Base-by-base conservation (phyloP, 495 filamentous ascomycete species). In the Parmelia sp. region DNA sequence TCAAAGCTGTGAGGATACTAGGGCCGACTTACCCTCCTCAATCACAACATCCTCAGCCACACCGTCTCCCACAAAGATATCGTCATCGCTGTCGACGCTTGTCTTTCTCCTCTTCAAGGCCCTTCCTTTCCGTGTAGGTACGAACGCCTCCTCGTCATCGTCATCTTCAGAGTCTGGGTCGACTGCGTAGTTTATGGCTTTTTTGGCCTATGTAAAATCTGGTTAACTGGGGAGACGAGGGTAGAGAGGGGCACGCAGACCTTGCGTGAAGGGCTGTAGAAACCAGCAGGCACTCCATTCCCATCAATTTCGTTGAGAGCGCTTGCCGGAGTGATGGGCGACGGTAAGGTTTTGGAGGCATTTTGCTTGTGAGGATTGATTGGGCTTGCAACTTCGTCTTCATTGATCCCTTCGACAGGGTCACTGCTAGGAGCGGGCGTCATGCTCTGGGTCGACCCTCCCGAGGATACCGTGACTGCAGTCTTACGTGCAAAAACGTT, bases 381-480 rank as follows among this genome's bases (percentile, higher is more conserved):
- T 40, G 51, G 61, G 58, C 60, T 64, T 17, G 44, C 68, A 35
- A 71, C 67, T 33, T 73, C 70, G 29, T 77, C 76, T 29, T 77
- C 77, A 0, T 79, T 74, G 15, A 73, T 70, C 7, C 75, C 59
- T 53, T 66, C 66, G 7, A 72, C 68, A 27, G 84, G 76, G 72
- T 92, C 90, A 73, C 90, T 94, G 76, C 89, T 95, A 4, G 90
- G 88, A 3, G 88, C 83, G n/a, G 91, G 90, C 0, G 88, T 91
- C 73, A 85, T 70, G 66, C 78, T 81, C 68, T 79, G 75, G 74
- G 76, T 73, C 66, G 79, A 72, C 71, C 71, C 78, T 57, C 72
- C 76, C 51, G 74, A 75, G 37, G 75, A 72, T 17, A 61, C 72
- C 47, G 73, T 76, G 21, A 63, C 67, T 19, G 71, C 68, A 8